Base-by-base conservation (phyloP, 805 yeast species). In the Teunomyces kruisii region DNA sequence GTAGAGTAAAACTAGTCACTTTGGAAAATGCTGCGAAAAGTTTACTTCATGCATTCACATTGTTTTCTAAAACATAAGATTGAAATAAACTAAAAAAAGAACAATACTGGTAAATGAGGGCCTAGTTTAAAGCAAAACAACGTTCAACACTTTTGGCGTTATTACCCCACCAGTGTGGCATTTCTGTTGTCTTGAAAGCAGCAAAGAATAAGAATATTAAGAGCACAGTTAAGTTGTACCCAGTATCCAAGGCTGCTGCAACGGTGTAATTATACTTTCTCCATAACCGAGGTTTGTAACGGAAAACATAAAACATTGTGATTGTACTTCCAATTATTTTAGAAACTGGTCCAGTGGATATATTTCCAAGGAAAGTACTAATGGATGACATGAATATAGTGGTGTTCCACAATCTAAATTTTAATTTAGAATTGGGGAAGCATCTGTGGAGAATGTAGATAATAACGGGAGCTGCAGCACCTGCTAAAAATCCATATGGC, bases 161-260 rank as follows among this genome's bases (percentile, higher is more conserved):
- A 40, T 59, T 59, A 10, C 63, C 63, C 46, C 54, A 59, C 63
- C 63, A 59, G 19, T 40, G 32, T 2, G 63, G 63, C 33, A 55
- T 58, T 3, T 54, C 50, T 19, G 49, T 43, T 2, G 57, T 46
- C 15, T 43, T 47, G 9, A 44, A 44, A 12, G 47, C 50, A 4
- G 47, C 39, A 3, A 55, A 53, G 43, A 54, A 43, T 17, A 52
- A 48, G 37, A 59, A 59, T 4, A 57, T 49, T 13, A 54, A 42
- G 7, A 58, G 46, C 36, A 55, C 43, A 3, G 61, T 51, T 40
- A 59, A 43, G 42, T 58, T 59, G 50, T 47, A 55, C 10, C 63
- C 63, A 0, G 63, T 59, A 35, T 59, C 63, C 39, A 56, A 51
- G 1, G 60, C 63, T 1, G 63, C 63, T 4, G 58, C 63, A 24